These are phyloP conservation scores for Lagerstroemia speciosa DNA, from an alignment of 345 rosid genomes.

Conservation along the genomic window DNA sequence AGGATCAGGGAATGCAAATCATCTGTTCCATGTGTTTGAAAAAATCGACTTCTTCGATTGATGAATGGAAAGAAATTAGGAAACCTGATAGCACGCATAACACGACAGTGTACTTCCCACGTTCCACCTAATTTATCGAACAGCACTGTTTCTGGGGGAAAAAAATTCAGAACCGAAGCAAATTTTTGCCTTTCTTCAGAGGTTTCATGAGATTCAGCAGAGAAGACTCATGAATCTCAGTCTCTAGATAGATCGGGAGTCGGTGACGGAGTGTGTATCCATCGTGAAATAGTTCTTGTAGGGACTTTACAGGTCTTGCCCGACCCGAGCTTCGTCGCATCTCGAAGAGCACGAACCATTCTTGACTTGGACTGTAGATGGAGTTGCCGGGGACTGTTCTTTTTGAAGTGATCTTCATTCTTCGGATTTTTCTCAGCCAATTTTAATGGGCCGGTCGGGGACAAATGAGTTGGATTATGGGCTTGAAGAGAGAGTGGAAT, in stretches of 20 bases:
- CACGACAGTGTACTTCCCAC: background rate
- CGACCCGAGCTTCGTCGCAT: background rate
- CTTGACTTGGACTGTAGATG: background rate
- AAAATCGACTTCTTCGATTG: background rate
- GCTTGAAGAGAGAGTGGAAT: background rate
- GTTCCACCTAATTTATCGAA: background rate
- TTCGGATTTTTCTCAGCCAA: background rate
- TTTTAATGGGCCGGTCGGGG: background rate
- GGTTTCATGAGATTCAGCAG: background rate
- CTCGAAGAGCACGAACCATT: background rate
- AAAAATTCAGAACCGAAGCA: too few species aligned
- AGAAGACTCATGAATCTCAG: background rate
- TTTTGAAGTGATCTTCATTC: background rate
- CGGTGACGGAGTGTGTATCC: too few species aligned
- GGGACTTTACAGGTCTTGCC: too few species aligned
- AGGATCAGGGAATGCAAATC: background rate
- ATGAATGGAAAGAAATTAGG: background rate
- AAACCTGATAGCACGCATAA: background rate
- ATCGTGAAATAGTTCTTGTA: too few species aligned
- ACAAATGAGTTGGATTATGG: background rate
- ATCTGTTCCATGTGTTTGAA: background rate
- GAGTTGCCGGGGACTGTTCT: background rate
- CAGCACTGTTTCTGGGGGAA: too few species aligned
- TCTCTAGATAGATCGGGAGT: background rate
- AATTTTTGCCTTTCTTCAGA: background rate